Conservation (phyloP, 2,329 filamentous ascomycete genomes). For the Zelopaecilomyces penicillatus region DNA sequence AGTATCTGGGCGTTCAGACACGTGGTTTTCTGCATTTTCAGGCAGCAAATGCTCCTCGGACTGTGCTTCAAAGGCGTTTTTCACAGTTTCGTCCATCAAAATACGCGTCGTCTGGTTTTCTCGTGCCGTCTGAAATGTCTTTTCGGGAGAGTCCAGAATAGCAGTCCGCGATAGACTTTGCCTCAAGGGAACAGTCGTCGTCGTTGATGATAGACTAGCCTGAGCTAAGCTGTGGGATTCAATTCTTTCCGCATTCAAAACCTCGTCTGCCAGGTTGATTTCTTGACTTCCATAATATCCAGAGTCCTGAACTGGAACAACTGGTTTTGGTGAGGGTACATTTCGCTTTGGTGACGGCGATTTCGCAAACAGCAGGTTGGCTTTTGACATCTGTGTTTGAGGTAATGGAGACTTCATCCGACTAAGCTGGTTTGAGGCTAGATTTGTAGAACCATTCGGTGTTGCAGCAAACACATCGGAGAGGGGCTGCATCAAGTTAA, state of each 20-base stretch:
- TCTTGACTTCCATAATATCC: conserved; percentile 64
- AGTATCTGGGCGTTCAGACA: neutral
- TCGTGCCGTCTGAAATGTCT: conserved; percentile 34
- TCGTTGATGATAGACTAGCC: conserved; percentile 11
- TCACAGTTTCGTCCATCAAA: conserved; percentile 7
- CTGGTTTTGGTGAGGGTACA: conserved; percentile 22
- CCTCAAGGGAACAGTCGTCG: conserved; percentile 11
- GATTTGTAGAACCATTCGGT: conserved; percentile 45
- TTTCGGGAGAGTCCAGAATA: conserved; percentile 24
- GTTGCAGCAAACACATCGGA: conserved; percentile 51
- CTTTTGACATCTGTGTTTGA: conserved; percentile 42
- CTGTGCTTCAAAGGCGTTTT: no score
- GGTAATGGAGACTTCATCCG: conserved; percentile 50
- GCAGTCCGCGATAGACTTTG: conserved; percentile 17
- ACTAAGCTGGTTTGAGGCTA: conserved; percentile 36
- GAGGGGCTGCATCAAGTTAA: conserved; percentile 41
- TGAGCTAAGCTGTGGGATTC: conserved; percentile 14
- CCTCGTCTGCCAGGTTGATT: conserved; percentile 18
- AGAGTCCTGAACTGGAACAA: conserved; percentile 43
- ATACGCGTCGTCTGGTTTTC: conserved; percentile 32
- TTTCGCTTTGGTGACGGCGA: conserved; percentile 24
- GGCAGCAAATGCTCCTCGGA: no score
- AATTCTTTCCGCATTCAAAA: conserved; percentile 15
- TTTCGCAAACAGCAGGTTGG: conserved; percentile 26
- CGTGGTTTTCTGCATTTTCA: no score